These are phyloP conservation scores for Massariosphaeria phaeospora DNA, from an alignment of 495 filamentous ascomycete species.

Conservation along the genomic window DNA sequence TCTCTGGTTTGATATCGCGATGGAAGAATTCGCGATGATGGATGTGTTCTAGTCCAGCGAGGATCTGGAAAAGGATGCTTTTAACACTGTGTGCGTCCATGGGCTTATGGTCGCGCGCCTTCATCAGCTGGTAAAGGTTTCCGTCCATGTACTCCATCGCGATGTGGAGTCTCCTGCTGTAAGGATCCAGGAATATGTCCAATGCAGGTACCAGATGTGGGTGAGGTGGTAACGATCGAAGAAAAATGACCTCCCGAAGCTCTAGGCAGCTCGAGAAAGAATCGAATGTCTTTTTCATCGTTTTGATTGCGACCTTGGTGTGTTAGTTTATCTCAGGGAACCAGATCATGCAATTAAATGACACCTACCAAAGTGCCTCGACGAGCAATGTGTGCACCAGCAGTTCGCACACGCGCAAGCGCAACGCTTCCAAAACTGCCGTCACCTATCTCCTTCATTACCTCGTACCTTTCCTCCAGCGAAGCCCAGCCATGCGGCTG, in stretches of 20 bases:
- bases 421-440: conserved; percentile 97
- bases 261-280: conserved; percentile 85
- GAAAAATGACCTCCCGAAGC: conserved; percentile 92
- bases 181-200: conserved; percentile 97
- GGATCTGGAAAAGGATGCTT: conserved; percentile 95
- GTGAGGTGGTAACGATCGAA: conserved; percentile 80
- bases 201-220: conserved; percentile 91
- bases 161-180: conserved; percentile 93
- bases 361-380: conserved; percentile 77
- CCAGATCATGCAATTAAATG: conserved; percentile 34
- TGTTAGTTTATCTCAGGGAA: conserved; percentile 8
- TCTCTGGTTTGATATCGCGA: conserved; percentile 98
- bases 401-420: conserved; percentile 81
- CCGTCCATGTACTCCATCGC: conserved; percentile 99
- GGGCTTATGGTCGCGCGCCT: conserved; percentile 88
- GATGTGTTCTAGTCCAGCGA: conserved; percentile 93
- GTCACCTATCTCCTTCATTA: conserved; percentile 97
- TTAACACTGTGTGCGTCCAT: conserved; percentile 90
- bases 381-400: conserved; percentile 81
- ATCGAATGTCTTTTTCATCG: conserved; percentile 99
- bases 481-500: conserved; percentile 39
- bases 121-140: conserved; percentile 98
- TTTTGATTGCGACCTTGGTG: conserved; percentile 91
- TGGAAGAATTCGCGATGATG: conserved; percentile 98
- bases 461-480: conserved; percentile 77